Evolutionary conservation across 2,329 filamentous ascomycete genomes (phyloP), one percentile per base, ranked within the genome.

Genomic region (Epichloe typhina): DNA sequence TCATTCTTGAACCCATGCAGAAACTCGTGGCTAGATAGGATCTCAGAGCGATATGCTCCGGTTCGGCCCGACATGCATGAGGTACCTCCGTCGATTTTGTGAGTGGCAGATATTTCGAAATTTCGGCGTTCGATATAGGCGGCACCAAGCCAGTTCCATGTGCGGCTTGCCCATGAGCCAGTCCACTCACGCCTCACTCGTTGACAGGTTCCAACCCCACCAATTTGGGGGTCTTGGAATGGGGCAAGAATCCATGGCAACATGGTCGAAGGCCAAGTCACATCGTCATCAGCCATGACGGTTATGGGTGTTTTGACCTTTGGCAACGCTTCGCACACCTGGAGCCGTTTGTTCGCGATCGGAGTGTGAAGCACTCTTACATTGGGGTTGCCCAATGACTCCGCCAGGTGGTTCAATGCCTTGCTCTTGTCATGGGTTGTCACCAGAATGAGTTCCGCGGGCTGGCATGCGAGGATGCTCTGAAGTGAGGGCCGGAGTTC

Each of bases 41-140:
- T 96, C 62, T 86, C 81, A 9, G 88, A 88, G 46, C 88, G 84
- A 70, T 97, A 96, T 43, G 89, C 90, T 49, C 91, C 90, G 15
- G 90, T 96, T 42, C 91, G 84, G 52, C 91, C 91, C 45, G 91
- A 96, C 74, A 97, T 88, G 72, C 91, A 97, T 11, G 91, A 94
- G n/a, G 94, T 85, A 40, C 91, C 91, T 53, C 91, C 91, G 64
- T 97, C 91, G 48, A 96, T 85, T 69, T 91, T 87, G 66, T 94
- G 91, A 50, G 90, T 96, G 35, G 91, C 90, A 46, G 90, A 94
- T 64, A 94, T 95, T 68, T 97, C 91, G 65, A 96, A 97, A 69
- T 96, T 97, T 54, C 91, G 83, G 52, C 91, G 82, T 67, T 95
- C 87, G 55, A 97, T 84, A 67, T 97, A 97, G 48, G 90, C 82